Percentiles rank a stretch among this genome's conserved stretches.
Conservation (phyloP, 2,329 filamentous ascomycete species). For the Myotisia sp. region DNA sequence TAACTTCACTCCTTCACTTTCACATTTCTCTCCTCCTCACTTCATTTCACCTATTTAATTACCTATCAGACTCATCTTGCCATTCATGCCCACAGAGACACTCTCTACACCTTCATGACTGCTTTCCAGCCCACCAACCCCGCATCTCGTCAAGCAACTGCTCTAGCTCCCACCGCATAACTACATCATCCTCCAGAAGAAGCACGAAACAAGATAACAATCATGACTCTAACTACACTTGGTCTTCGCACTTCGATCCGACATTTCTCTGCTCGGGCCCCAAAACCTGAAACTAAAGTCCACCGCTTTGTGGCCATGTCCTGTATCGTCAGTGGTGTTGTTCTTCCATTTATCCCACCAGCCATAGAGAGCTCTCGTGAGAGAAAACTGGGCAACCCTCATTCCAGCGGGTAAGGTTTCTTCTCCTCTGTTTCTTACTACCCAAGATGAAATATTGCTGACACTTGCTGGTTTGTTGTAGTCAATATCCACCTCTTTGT, state of each 20-base stretch:
- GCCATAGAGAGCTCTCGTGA: constrained; percentile 33
- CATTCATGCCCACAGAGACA: too few species aligned
- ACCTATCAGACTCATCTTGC: too few species aligned
- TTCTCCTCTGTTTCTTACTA: background rate
- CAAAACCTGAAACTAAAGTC: constrained; percentile 23
- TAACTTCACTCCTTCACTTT: too few species aligned
- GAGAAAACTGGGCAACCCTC: constrained; percentile 24
- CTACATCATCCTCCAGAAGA: too few species aligned
- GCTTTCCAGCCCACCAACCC: too few species aligned
- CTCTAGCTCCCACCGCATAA: too few species aligned
- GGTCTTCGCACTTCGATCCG: constrained; percentile 27
- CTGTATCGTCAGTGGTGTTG: constrained; percentile 30
- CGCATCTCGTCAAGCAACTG: too few species aligned
- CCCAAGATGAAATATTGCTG: background rate
- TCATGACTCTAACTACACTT: constrained; percentile 9
- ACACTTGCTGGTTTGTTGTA: background rate
- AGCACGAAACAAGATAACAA: too few species aligned
- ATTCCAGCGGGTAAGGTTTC: constrained; percentile 14
- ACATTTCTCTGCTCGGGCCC: constrained; percentile 29
- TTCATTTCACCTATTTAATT: too few species aligned
- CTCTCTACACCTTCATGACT: too few species aligned
- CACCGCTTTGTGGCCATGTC: constrained; percentile 29
- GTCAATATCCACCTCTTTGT: constrained; percentile 26
- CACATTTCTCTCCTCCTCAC: too few species aligned
- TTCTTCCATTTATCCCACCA: constrained; percentile 34